These are phyloP conservation scores for Helianthus tuberosus DNA, from an alignment of 129 eudicot genomes.

Conservation along the genomic window DNA sequence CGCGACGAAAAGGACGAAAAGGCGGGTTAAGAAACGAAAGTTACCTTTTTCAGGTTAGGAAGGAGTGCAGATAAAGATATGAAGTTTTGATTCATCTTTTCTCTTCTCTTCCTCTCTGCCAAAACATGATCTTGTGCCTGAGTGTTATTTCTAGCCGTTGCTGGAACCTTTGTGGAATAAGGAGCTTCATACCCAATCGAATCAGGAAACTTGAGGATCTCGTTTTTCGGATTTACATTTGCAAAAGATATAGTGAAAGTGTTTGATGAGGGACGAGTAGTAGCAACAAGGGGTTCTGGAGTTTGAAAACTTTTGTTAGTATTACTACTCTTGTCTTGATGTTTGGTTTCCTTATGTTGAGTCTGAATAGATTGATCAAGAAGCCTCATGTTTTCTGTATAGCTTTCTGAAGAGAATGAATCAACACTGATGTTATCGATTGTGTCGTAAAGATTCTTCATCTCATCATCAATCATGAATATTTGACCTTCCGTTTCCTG, in stretches of 20 bases:
- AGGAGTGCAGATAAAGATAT: constrained; percentile 35
- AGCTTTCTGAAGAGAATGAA: constrained; percentile 20
- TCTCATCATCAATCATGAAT: too few relatives aligned
- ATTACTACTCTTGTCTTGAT: constrained; percentile 10
- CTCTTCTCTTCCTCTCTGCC: constrained; percentile 38
- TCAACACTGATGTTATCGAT: constrained; percentile 2
- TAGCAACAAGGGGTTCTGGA: constrained; percentile 2
- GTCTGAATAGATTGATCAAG: too few relatives aligned
- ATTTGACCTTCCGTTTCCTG: too few relatives aligned
- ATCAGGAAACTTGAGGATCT: constrained; percentile 5
- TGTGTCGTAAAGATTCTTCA: too few relatives aligned
- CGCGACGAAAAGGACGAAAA: too few relatives aligned
- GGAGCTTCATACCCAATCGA: constrained; percentile 10
- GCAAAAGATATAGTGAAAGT: constrained; percentile 41
- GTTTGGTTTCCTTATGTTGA: neutral
- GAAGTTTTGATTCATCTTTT: constrained; percentile 34
- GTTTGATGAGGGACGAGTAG: constrained; percentile 24
- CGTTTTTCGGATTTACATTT: constrained; percentile 18
- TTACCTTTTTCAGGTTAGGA: constrained; percentile 43
- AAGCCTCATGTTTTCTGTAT: neutral
- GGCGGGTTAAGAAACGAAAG: too few relatives aligned
- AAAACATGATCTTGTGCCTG: constrained; percentile 44
- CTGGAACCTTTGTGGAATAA: constrained; percentile 3
- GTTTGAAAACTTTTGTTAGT: neutral
- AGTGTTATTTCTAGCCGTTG: neutral